These are phyloP conservation scores for Fraxinus ornus DNA, from an alignment of 305 asterid species.

Conservation along the genomic window DNA sequence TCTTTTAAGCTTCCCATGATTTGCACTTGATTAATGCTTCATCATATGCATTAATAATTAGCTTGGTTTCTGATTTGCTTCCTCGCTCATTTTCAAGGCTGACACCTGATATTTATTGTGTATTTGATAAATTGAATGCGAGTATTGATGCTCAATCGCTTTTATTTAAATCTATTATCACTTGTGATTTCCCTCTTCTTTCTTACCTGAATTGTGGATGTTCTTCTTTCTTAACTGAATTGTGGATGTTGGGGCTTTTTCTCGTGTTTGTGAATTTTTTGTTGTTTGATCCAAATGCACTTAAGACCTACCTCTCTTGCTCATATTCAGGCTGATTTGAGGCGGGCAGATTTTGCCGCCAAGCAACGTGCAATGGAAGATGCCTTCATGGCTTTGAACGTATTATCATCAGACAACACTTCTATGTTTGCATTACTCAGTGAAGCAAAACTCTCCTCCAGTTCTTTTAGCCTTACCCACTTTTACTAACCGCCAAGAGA, in stretches of 20 bases:
- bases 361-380: constrained; percentile 91
- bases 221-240: not conserved
- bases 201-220: not conserved
- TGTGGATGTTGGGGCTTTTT: not conserved
- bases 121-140: not conserved
- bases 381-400: constrained; percentile 88
- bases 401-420: constrained; percentile 26
- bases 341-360: constrained; percentile 79
- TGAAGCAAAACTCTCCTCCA: constrained; percentile 5
- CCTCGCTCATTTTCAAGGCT: not conserved
- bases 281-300: not conserved
- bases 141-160: not conserved
- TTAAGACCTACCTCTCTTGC: constrained; percentile 14
- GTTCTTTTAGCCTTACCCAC: not conserved
- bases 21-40: not conserved
- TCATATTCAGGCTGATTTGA: constrained; percentile 76
- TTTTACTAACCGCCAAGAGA: constrained; percentile 16
- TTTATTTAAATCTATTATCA: not conserved
- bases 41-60: not conserved
- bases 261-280: not conserved
- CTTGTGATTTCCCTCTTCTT: not conserved
- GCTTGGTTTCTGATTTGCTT: not conserved
- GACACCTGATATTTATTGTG: not conserved
- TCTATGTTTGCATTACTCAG: not conserved
- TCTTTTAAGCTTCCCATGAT: not conserved